A percentile compares a stretch with the other conserved stretches of the same genome.
phyloP scores from a whole-genome alignment of 2,329 filamentous ascomycete species.

The Fusarium armeniacum region DNA sequence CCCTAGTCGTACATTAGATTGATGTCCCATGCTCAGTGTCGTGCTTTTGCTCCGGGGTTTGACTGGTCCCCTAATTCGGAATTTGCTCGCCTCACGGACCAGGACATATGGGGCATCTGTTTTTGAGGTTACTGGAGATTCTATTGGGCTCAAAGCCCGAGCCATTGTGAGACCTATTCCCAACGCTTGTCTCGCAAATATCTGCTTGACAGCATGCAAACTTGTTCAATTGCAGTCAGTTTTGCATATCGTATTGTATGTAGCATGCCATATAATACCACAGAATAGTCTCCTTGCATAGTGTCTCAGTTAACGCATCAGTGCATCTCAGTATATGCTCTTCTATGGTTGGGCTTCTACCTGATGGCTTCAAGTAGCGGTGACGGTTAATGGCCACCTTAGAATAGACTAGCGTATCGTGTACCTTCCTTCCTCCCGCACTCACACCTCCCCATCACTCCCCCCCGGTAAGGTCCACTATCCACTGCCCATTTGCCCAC shows the following conservation, averaged over 20 bases:
- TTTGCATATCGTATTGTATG: slow-evolving; percentile 9
- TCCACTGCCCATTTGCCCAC: neutral
- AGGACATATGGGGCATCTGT: slow-evolving; percentile 32
- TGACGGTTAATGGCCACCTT: slow-evolving; percentile 44
- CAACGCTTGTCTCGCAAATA: slow-evolving; percentile 2
- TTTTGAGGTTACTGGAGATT: slow-evolving; percentile 28
- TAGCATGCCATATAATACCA: slow-evolving; percentile 6
- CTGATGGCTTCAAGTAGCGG: slow-evolving; percentile 49
- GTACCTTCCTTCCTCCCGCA: slow-evolving; percentile 36
- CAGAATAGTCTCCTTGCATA: slow-evolving; percentile 37
- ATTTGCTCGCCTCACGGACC: slow-evolving; percentile 44
- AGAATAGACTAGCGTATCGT: slow-evolving; percentile 34
- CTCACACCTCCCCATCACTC: slow-evolving; percentile 30
- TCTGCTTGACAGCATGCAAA: neutral
- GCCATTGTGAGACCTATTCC: slow-evolving; percentile 25
- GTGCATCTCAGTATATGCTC: slow-evolving; percentile 22
- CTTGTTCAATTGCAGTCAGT: slow-evolving; percentile 2
- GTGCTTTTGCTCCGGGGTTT: slow-evolving; percentile 37
- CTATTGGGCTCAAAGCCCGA: slow-evolving; percentile 17
- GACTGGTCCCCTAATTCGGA: slow-evolving; percentile 38
- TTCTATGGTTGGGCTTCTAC: slow-evolving; percentile 33
- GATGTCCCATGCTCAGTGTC: slow-evolving; percentile 32
- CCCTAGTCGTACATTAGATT: slow-evolving; percentile 35
- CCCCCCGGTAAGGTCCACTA: slow-evolving; percentile 26
- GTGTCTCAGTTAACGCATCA: slow-evolving; percentile 43